These are phyloP conservation scores for Royoungia palumana DNA, from an alignment of 768 basidiomycete genomes.

Conservation along the genomic window DNA sequence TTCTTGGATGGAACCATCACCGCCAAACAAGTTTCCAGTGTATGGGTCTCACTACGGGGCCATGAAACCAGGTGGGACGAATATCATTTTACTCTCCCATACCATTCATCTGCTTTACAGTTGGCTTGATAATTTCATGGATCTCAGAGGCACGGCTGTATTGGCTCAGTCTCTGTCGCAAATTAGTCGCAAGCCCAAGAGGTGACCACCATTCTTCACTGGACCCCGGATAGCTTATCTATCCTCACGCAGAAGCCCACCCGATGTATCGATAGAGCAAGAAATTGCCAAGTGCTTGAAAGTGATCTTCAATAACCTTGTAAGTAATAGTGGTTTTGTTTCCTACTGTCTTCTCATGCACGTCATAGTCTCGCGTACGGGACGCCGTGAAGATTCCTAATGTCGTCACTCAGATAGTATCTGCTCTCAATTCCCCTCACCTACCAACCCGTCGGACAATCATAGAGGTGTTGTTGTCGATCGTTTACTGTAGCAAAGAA, in stretches of 20 bases:
- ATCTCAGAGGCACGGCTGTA: conserved; percentile 78
- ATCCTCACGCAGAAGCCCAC: conserved; percentile 25
- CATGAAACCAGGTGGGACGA: conserved; percentile 69
- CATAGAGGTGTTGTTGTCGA: conserved; percentile 74
- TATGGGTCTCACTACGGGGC: conserved; percentile 76
- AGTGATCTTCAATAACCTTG: conserved; percentile 69
- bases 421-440: conserved; percentile 78
- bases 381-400: conserved; percentile 72
- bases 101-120: conserved; percentile 38
- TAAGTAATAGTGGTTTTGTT: conserved; percentile 29
- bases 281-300: conserved; percentile 88
- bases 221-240: not conserved
- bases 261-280: conserved; percentile 73
- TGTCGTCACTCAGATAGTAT: conserved; percentile 76
- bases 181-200: conserved; percentile 67
- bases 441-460: conserved; percentile 75
- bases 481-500: conserved; percentile 63
- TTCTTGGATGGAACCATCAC: conserved; percentile 86
- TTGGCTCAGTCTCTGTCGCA: conserved; percentile 75
- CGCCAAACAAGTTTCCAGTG: conserved; percentile 69
- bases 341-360: conserved; percentile 11
- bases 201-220: conserved; percentile 40
- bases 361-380: conserved; percentile 53
- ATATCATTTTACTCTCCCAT: not conserved
- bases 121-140: conserved; percentile 78